phyloP scores from a whole-genome alignment of 2,329 filamentous ascomycete genomes.

The Aspergillus aculeatus region DNA sequence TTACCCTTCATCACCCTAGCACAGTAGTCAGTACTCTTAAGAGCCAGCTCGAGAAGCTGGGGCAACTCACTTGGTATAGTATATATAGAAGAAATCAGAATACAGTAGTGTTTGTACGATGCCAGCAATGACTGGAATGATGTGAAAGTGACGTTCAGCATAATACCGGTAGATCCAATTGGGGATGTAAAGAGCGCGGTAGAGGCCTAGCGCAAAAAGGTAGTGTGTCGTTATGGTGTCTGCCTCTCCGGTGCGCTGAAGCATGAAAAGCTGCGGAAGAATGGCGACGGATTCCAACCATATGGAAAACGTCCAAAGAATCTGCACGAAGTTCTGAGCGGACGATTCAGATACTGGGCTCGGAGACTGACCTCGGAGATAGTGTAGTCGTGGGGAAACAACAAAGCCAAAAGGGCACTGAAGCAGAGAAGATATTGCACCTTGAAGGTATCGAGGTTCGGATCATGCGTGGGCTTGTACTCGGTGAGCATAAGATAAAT shows the following conservation, averaged over 20 bases:
- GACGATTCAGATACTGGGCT: slow-evolving; percentile 11
- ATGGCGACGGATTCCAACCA: slow-evolving; percentile 98
- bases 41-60: background rate
- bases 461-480: slow-evolving; percentile 96
- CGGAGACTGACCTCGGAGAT: slow-evolving; percentile 57
- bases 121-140: slow-evolving; percentile 83
- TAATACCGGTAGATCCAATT: slow-evolving; percentile 97
- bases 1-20: slow-evolving; percentile 72
- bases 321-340: slow-evolving; percentile 49
- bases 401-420: slow-evolving; percentile 71
- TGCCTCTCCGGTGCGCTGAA: slow-evolving; percentile 94
- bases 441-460: slow-evolving; percentile 95
- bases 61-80: slow-evolving; percentile 79
- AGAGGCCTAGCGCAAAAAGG: slow-evolving; percentile 86
- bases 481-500: slow-evolving; percentile 97
- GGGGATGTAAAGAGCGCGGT: slow-evolving; percentile 93
- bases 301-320: slow-evolving; percentile 96
- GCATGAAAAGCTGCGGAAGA: slow-evolving; percentile 94
- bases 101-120: slow-evolving; percentile 93
- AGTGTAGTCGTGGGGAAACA: slow-evolving; percentile 84
- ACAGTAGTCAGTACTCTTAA: slow-evolving; percentile 7
- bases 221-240: slow-evolving; percentile 99
- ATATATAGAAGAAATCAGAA: slow-evolving; percentile 99
- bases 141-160: slow-evolving; percentile 76
- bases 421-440: slow-evolving; percentile 89